phyloP scores from a whole-genome alignment of 2,329 filamentous ascomycete species.

The Alternaria metachromatica region DNA sequence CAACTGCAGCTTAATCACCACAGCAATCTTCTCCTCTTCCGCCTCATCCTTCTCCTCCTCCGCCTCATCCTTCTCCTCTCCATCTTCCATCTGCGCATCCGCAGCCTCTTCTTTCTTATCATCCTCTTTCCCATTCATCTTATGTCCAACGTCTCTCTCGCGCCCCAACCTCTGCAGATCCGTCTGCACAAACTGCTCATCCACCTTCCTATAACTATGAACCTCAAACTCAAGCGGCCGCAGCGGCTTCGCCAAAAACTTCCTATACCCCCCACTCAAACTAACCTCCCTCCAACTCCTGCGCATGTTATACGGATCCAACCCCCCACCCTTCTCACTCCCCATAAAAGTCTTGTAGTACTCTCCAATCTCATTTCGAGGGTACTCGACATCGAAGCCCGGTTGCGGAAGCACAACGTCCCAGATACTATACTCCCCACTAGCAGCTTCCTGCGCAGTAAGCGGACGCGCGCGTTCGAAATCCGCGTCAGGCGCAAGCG shows the following conservation, averaged over 20 bases:
- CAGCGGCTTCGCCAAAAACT: constrained; percentile 76
- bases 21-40: constrained; percentile 63
- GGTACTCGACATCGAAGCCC: constrained; percentile 88
- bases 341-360: constrained; percentile 90
- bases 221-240: constrained; percentile 70
- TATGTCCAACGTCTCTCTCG: constrained; percentile 51
- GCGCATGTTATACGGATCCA: constrained; percentile 88
- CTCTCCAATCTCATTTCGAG: constrained; percentile 78
- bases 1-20: constrained; percentile 76
- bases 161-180: constrained; percentile 74
- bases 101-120: constrained; percentile 17
- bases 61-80: constrained; percentile 24
- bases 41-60: constrained; percentile 26
- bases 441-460: constrained; percentile 76
- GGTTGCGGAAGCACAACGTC: constrained; percentile 93
- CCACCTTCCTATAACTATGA: constrained; percentile 70
- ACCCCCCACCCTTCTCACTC: constrained; percentile 73
- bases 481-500: constrained; percentile 60
- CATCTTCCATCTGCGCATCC: constrained; percentile 23
- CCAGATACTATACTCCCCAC: constrained; percentile 79
- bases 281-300: constrained; percentile 86
- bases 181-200: constrained; percentile 87
- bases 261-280: constrained; percentile 86
- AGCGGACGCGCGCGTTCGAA: constrained; percentile 76
- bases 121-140: constrained; percentile 44